A percentile compares a stretch with the other conserved stretches of the same genome.
Conservation (phyloP, 2,329 filamentous ascomycete genomes). For the Daldinia sp. region DNA sequence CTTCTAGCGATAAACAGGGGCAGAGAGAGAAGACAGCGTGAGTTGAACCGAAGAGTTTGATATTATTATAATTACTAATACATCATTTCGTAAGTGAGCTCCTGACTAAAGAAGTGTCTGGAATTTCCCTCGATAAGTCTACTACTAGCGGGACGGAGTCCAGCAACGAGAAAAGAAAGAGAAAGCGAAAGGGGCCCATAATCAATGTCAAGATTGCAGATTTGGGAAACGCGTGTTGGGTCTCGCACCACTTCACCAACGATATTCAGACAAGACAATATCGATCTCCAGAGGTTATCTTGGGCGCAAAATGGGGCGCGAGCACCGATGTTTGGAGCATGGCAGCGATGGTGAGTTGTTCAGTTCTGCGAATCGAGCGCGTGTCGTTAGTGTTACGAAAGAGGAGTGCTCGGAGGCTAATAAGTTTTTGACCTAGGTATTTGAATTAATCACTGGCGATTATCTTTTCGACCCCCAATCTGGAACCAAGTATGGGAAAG, state of each 20-base stretch:
- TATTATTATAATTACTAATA: conserved; percentile 14
- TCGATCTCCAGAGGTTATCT: conserved; percentile 93
- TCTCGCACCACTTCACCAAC: conserved; percentile 98
- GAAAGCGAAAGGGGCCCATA: conserved; percentile 64
- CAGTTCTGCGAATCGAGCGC: not conserved
- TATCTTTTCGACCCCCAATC: conserved; percentile 99
- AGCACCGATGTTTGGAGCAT: conserved; percentile 99
- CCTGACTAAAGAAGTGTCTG: conserved; percentile 90
- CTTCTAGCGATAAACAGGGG: conserved; percentile 72
- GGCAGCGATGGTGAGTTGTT: conserved; percentile 86
- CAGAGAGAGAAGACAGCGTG: conserved; percentile 94
- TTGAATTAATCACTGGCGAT: conserved; percentile 97
- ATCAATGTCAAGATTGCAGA: conserved; percentile 99
- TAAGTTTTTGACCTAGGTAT: conserved; percentile 67
- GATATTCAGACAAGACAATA: conserved; percentile 99
- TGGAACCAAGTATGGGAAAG: conserved; percentile 98
- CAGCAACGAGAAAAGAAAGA: conserved; percentile 71
- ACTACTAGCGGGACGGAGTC: conserved; percentile 48
- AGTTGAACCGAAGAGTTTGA: conserved; percentile 49
- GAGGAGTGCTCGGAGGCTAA: not conserved
- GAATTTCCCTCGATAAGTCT: conserved; percentile 88
- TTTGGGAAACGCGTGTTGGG: conserved; percentile 98
- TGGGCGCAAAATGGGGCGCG: conserved; percentile 98
- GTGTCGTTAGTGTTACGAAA: not conserved
- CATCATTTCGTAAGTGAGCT: conserved; percentile 70